Evolutionary conservation across 2,329 filamentous ascomycete species (phyloP).

Genomic region (Annulohypoxylon truncatum): DNA sequence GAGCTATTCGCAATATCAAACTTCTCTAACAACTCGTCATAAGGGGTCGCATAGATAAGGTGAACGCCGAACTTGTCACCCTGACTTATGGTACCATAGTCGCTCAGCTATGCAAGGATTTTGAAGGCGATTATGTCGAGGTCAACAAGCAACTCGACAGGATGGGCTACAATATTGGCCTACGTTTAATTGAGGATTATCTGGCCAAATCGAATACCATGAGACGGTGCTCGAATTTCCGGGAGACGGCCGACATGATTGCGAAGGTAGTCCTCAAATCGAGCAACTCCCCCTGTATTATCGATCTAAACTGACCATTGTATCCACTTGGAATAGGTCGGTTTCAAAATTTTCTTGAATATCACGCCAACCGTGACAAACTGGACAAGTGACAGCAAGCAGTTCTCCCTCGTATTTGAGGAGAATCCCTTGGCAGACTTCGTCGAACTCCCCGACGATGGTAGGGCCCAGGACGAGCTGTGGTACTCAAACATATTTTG

Average conservation of each 20-base stretch:
- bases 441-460: constrained; percentile 96
- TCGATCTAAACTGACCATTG: constrained; percentile 27
- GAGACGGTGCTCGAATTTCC: constrained; percentile 90
- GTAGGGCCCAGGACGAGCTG: constrained; percentile 91
- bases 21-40: constrained; percentile 28
- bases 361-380: constrained; percentile 93
- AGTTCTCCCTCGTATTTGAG: constrained; percentile 95
- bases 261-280: constrained; percentile 72
- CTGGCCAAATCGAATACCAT: constrained; percentile 92
- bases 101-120: constrained; percentile 95
- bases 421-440: constrained; percentile 98
- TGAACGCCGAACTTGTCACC: constrained; percentile 96
- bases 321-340: constrained; percentile 69
- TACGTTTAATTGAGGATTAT: constrained; percentile 96
- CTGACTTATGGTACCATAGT: constrained; percentile 98
- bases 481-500: constrained; percentile 99
- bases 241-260: constrained; percentile 97
- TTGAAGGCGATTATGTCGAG: constrained; percentile 91
- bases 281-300: neutral
- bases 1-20: neutral
- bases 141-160: constrained; percentile 98
- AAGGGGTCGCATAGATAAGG: constrained; percentile 95
- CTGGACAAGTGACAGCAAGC: constrained; percentile 95
- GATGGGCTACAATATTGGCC: constrained; percentile 99
- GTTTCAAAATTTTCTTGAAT: constrained; percentile 99